These are phyloP conservation scores for Lepiota venenata DNA, from an alignment of 768 basidiomycete genomes.

Conservation along the genomic window DNA sequence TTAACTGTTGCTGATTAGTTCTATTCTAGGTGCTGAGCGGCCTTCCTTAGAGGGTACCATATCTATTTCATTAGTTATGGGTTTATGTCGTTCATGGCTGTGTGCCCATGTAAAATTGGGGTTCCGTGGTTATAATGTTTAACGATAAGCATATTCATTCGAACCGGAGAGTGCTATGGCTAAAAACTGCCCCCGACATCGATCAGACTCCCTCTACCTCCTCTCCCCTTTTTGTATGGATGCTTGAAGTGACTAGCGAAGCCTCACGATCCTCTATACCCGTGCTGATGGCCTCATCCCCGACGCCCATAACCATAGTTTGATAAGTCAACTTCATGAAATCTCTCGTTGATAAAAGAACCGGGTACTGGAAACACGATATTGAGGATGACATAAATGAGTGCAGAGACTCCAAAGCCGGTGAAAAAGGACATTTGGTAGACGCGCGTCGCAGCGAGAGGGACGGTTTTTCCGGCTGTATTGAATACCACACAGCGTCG, in stretches of 20 bases:
- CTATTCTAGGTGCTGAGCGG: no score
- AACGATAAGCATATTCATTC: no score
- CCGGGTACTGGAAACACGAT: conserved; percentile 58
- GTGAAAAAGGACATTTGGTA: conserved; percentile 82
- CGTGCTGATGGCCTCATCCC: not conserved
- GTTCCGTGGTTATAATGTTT: no score
- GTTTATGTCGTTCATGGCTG: no score
- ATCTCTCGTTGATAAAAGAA: conserved; percentile 28
- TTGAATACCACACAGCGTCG: not conserved
- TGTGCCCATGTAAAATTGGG: no score
- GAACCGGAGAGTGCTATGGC: no score
- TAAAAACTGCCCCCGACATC: no score
- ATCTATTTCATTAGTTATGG: no score
- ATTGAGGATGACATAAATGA: conserved; percentile 62
- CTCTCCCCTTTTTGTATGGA: not conserved
- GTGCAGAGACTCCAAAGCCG: conserved; percentile 68
- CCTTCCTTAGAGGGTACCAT: no score
- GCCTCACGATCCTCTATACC: not conserved
- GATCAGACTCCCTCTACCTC: not conserved
- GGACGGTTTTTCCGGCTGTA: conserved; percentile 55
- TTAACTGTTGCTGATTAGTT: no score
- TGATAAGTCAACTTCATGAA: conserved; percentile 59
- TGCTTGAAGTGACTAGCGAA: not conserved
- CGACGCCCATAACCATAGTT: conserved; percentile 7
- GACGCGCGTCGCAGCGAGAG: conserved; percentile 66